These are phyloP conservation scores for Jamesozyma lodderae DNA, from an alignment of 805 yeast species.

Conservation along the genomic window DNA sequence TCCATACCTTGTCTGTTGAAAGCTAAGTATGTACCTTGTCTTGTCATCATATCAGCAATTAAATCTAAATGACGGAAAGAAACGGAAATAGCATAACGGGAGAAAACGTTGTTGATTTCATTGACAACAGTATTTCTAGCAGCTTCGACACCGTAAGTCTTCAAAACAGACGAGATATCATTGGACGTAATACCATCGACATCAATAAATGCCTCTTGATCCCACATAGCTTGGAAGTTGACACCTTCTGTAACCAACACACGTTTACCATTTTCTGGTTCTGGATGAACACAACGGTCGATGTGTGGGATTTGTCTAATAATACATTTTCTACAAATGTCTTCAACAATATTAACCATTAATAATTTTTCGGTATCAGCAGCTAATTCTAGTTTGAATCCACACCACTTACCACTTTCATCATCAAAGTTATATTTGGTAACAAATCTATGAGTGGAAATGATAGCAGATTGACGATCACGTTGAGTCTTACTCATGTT, in stretches of 20 bases:
- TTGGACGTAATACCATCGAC: conserved; percentile 85
- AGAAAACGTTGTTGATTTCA: conserved; percentile 92
- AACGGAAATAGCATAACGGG: conserved; percentile 90
- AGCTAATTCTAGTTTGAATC: conserved; percentile 72
- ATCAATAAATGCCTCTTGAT: conserved; percentile 84
- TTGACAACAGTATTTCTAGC: conserved; percentile 95
- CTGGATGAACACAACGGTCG: conserved; percentile 87
- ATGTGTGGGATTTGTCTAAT: conserved; percentile 86
- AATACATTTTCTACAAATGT: conserved; percentile 78
- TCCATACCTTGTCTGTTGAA: conserved; percentile 98
- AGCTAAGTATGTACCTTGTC: conserved; percentile 94
- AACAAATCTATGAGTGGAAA: conserved; percentile 63
- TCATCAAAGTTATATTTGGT: conserved; percentile 87
- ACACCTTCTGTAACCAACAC: conserved; percentile 94
- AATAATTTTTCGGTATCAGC: conserved; percentile 84
- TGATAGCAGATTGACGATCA: conserved; percentile 78
- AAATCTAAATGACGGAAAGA: conserved; percentile 90
- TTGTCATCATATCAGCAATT: conserved; percentile 98
- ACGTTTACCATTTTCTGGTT: conserved; percentile 60
- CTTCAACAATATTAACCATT: conserved; percentile 95
- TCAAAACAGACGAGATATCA: conserved; percentile 84
- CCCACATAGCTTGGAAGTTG: conserved; percentile 97
- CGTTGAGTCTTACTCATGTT: conserved; percentile 53
- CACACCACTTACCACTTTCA: conserved; percentile 82
- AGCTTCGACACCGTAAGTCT: conserved; percentile 96